Base-by-base conservation (phyloP, 139 green algal genomes). In the Tetradesmus obliquus region DNA sequence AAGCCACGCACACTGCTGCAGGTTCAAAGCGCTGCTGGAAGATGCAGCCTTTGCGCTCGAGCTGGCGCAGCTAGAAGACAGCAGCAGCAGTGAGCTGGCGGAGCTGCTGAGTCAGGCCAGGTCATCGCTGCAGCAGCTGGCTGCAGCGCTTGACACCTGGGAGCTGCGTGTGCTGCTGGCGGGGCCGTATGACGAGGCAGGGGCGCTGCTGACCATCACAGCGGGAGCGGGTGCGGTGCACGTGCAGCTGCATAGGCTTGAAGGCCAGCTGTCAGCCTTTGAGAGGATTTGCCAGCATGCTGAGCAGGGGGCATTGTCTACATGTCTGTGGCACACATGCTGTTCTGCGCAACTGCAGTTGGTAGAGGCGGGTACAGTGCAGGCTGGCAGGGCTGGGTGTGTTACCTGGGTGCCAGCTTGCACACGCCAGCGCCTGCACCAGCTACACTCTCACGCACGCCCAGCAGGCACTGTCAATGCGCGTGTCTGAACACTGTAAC, bases 181-280 rank as follows among this genome's bases (percentile, higher is more conserved):
- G 1, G 97, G 97, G 0, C 92, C 93, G 0, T 98, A 97, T 69
- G 94, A 96, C 81, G 88, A 92, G 9, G 62, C 82, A 0, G 90
- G 85, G 13, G 95, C 94, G 0, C 57, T 94, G 17, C 72, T 96
- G 22, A 94, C 82, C 7, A 92, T 98, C 58, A 94, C 97, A 90
- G 94, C 96, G 24, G 96, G 96, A 1, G 96, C 96, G 10, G 96
- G 96, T 17, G 97, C 96, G 53, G 24, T 15, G n/a, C 76, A 81
- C 32, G 32, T 45, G 32, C 32, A 51, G 9, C 66, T 76, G 66
- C 66, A 24, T 76, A 19, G 15, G 17, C 7, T 76, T 19, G 17
- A 45, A 45, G 32, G 32, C 32, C 32, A 45, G 32, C 32, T 45
- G 32, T 45, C 32, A 45, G 32, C 32, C 32, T 45, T 45, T 45